Percentiles rank a stretch among this genome's conserved stretches.
Conservation (phyloP, 768 basidiomycete genomes). For the Cubamyces lactineus region DNA sequence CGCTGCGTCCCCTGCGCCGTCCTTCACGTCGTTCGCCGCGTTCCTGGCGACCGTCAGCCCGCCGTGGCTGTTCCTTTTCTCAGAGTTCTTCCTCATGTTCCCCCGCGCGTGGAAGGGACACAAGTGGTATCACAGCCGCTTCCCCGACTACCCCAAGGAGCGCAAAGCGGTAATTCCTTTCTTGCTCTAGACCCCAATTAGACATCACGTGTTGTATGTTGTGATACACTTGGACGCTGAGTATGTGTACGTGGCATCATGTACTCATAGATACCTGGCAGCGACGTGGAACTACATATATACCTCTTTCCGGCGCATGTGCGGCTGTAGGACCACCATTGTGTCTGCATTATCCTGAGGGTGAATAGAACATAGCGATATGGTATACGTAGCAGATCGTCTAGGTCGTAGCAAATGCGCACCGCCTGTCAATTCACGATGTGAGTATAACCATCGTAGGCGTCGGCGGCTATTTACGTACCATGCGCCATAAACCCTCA, state of each 20-base stretch:
- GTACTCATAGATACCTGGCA: no score
- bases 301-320: no score
- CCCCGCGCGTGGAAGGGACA: slow-evolving; percentile 84
- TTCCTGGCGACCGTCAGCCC: slow-evolving; percentile 55
- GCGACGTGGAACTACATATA: not conserved
- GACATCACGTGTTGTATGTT: no score
- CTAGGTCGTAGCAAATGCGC: slow-evolving; percentile 16
- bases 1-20: slow-evolving; percentile 60
- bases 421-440: not conserved
- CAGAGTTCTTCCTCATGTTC: slow-evolving; percentile 78
- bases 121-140: slow-evolving; percentile 79
- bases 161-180: slow-evolving; percentile 83
- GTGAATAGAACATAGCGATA: slow-evolving; percentile 9
- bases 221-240: no score
- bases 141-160: slow-evolving; percentile 78
- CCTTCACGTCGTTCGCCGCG: slow-evolving; percentile 35
- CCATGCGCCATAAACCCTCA: slow-evolving; percentile 27
- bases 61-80: slow-evolving; percentile 78
- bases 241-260: no score
- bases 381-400: slow-evolving; percentile 19
- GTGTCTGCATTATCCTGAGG: slow-evolving; percentile 12
- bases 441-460: not conserved
- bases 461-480: not conserved
- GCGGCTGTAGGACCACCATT: not conserved
- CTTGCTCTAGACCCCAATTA: slow-evolving; percentile 47